Evolutionary conservation across 2,329 filamentous ascomycete species (phyloP), one percentile per base, ranked within the genome.

Genomic region (Fusarium sp.): DNA sequence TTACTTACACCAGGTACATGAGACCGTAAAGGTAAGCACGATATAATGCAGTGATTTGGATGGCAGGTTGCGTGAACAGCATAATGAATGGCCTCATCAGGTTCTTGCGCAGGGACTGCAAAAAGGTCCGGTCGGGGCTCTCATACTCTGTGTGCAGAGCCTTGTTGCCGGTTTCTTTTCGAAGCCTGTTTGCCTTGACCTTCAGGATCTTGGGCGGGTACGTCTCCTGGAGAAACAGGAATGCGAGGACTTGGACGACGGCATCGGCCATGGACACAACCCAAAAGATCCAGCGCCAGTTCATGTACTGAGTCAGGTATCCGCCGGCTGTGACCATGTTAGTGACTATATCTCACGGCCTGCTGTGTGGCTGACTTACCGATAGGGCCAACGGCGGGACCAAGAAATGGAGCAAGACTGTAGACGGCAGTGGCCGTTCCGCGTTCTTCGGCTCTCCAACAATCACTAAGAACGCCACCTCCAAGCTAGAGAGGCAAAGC

Each of bases 11-110:
- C 4, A 88, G 77, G 64, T 88, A 88, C 51, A 88, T 81, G n/a
- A 87, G 81, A 1, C 86, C 86, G 65, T 88, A 89, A 4, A 86
- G 74, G 27, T 87, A 81, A 0, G 84, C 82, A 10, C 86, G 79
- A 60, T 86, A 86, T 1, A 86, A 68, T 0, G 84, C 82, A 3
- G 87, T 81, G 2, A 86, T 76, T 47, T 87, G 81, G 9, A 89
- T 78, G 7, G 87, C 84, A 0, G 86, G 86, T 12, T 87, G 86
- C 0, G 83, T 80, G 16, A 84, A 78, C 2, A 88, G 77, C 73
- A 89, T 82, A 27, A 84, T 81, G 9, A 85, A 78, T 0, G 87
- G 86, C 0, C 86, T 79, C 3, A 83, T 75, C 8, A 88, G 54
- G 7, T 82, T 77, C 30, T 73, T 76, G 0, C 69, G 27, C 1